Conservation (phyloP, 176 grass and related monocot genomes). For the Aegilops tauschii region DNA sequence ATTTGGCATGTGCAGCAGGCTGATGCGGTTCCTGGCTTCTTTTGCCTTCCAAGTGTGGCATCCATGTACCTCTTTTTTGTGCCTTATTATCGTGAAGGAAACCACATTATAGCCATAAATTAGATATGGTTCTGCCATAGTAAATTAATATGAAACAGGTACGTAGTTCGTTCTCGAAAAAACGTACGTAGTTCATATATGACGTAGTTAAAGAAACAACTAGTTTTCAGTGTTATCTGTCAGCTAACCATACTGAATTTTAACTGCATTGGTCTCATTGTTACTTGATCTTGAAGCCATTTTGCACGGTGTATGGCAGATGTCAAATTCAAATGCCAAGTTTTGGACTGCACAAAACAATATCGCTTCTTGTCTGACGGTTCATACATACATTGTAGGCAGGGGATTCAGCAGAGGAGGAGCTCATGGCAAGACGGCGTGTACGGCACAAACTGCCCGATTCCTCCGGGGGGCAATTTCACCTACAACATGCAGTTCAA, state of each 20-base stretch:
- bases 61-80: neutral
- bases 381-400: conserved; percentile 30
- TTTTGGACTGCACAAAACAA: neutral
- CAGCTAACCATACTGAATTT: neutral
- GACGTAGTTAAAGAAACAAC: too few species aligned
- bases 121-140: neutral
- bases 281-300: neutral
- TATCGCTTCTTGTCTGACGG: neutral
- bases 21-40: neutral
- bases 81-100: neutral
- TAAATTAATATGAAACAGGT: neutral
- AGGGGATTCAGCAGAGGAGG: conserved; percentile 88
- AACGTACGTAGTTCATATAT: too few species aligned
- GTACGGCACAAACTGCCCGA: conserved; percentile 84
- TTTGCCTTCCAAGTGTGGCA: conserved; percentile 1
- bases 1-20: conserved; percentile 35
- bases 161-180: too few species aligned
- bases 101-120: neutral
- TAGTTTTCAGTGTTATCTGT: neutral
- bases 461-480: conserved; percentile 80
- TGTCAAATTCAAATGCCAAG: neutral
- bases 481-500: conserved; percentile 90
- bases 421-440: conserved; percentile 96
- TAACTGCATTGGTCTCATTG: neutral
- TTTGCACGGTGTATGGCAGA: neutral